phyloP scores from a whole-genome alignment of 495 filamentous ascomycete genomes.

The Neurospora sp. region DNA sequence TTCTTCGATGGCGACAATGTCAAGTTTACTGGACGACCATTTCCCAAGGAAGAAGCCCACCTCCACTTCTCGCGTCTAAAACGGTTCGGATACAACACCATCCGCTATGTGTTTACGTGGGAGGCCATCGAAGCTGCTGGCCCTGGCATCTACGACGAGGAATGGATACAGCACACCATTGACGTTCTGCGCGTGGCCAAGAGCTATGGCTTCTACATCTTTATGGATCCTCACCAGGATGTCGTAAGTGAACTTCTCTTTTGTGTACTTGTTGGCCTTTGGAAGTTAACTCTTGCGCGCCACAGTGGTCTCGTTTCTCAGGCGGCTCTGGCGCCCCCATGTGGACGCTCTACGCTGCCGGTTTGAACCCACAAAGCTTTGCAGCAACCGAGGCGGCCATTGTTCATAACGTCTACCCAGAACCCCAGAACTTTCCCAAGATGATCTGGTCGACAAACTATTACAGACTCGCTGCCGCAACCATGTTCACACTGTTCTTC shows the following conservation, averaged over 20 bases:
- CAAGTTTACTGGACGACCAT: conserved; percentile 80
- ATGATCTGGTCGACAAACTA: conserved; percentile 99
- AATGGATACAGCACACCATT: conserved; percentile 87
- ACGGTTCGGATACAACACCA: conserved; percentile 88
- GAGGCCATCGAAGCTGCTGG: conserved; percentile 94
- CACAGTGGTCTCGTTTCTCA: conserved; percentile 82
- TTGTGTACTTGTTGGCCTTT: too few species aligned
- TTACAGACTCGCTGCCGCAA: conserved; percentile 71
- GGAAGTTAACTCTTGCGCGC: background rate
- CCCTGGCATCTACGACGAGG: conserved; percentile 89
- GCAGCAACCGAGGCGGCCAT: conserved; percentile 81
- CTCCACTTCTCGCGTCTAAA: conserved; percentile 79
- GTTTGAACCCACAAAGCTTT: conserved; percentile 76
- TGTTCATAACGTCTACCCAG: conserved; percentile 89
- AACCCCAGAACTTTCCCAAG: conserved; percentile 82
- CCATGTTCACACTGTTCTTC: conserved; percentile 93
- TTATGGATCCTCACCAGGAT: conserved; percentile 97
- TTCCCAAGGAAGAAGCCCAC: conserved; percentile 70
- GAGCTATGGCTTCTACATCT: conserved; percentile 85
- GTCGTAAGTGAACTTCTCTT: conserved; percentile 47
- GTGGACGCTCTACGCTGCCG: conserved; percentile 95
- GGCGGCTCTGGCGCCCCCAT: conserved; percentile 93
- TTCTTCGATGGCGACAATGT: conserved; percentile 93
- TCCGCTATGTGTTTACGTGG: conserved; percentile 96
- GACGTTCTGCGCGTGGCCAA: conserved; percentile 73